Evolutionary conservation across 257 asterid genomes (phyloP).

Genomic region (Marsdenia floribunda): DNA sequence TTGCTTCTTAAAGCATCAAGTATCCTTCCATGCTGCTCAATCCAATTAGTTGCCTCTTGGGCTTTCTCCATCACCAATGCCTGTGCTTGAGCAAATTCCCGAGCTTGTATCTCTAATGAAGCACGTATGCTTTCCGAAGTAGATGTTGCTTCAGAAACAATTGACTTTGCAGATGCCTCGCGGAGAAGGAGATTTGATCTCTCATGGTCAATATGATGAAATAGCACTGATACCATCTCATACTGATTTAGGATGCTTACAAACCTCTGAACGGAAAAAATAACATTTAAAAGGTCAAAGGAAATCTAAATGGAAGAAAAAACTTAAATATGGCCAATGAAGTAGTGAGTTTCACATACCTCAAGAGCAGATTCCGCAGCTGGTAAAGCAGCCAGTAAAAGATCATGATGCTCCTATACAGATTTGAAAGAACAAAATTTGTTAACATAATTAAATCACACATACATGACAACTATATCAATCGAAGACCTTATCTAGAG

Average conservation of each 20-base stretch:
- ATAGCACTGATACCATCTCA: conserved; percentile 69
- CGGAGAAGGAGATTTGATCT: conserved; percentile 64
- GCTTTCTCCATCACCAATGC: conserved; percentile 68
- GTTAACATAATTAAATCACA: neutral
- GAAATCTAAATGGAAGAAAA: conserved; percentile 6
- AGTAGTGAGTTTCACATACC: conserved; percentile 50
- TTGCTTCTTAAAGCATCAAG: conserved; percentile 87
- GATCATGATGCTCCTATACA: conserved; percentile 93
- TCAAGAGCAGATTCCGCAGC: conserved; percentile 77
- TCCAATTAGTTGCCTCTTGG: conserved; percentile 84
- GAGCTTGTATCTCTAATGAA: conserved; percentile 68
- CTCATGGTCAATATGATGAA: conserved; percentile 78
- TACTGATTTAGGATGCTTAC: conserved; percentile 61
- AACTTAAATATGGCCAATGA: conserved; percentile 23
- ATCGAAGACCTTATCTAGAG: neutral
- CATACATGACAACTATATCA: neutral
- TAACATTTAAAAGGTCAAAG: conserved; percentile 18
- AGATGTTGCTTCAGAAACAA: conserved; percentile 68
- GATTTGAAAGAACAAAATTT: conserved; percentile 20
- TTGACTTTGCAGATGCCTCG: conserved; percentile 73
- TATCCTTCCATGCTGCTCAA: conserved; percentile 86
- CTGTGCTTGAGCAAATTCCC: conserved; percentile 79
- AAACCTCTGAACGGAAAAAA: conserved; percentile 56
- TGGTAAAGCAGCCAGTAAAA: conserved; percentile 72
- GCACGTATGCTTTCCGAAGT: conserved; percentile 64